Conservation (phyloP, 768 basidiomycete species). For the Tephrocybe sp. region DNA sequence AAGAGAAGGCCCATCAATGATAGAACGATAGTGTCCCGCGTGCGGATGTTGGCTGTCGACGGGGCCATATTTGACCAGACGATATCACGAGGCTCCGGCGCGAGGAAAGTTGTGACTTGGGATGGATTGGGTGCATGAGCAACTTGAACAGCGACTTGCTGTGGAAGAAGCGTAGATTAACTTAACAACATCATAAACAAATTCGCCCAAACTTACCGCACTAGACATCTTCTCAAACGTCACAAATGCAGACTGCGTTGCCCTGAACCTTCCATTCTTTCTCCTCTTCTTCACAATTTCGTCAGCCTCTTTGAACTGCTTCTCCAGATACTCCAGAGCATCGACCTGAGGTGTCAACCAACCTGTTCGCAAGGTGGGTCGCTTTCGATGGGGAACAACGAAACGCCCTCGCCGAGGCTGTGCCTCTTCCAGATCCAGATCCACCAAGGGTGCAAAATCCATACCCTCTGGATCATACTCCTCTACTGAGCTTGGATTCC, state of each 20-base stretch:
- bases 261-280: slow-evolving; percentile 69
- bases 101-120: slow-evolving; percentile 67
- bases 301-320: slow-evolving; percentile 77
- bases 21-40: slow-evolving; percentile 74
- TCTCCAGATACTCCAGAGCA: slow-evolving; percentile 85
- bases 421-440: slow-evolving; percentile 53
- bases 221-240: slow-evolving; percentile 96
- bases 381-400: slow-evolving; percentile 70
- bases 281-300: slow-evolving; percentile 79
- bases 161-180: background rate
- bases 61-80: slow-evolving; percentile 91
- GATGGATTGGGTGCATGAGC: slow-evolving; percentile 72
- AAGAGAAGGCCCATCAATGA: slow-evolving; percentile 70
- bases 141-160: slow-evolving; percentile 89
- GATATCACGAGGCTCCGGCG: slow-evolving; percentile 94
- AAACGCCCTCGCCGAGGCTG: slow-evolving; percentile 48
- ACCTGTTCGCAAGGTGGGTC: slow-evolving; percentile 74
- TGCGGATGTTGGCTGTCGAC: slow-evolving; percentile 52
- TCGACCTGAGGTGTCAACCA: slow-evolving; percentile 84
- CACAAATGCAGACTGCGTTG: slow-evolving; percentile 88
- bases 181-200: background rate
- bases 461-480: slow-evolving; percentile 77
- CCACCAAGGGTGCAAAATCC: slow-evolving; percentile 45
- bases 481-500: slow-evolving; percentile 87
- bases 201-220: slow-evolving; percentile 53